A percentile compares a stretch with the other conserved stretches of the same genome.
Evolutionary conservation across 352 stramenopile species (phyloP).

Genomic region (Phytophthora boehmeriae): DNA sequence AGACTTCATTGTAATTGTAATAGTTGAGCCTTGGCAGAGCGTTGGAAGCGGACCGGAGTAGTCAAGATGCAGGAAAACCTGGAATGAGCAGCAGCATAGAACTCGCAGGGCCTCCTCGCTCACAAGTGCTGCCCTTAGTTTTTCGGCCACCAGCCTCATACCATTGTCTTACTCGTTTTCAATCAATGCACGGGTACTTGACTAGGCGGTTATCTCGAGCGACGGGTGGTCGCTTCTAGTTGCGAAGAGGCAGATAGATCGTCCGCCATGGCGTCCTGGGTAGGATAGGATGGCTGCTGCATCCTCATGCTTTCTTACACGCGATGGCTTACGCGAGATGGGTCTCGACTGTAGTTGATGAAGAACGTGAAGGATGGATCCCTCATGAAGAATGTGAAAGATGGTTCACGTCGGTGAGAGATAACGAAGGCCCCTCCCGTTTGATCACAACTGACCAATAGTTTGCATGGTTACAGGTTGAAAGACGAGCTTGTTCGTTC

Average conservation of each 20-base stretch:
- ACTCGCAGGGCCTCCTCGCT: neutral
- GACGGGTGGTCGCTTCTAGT: conserved; percentile 21
- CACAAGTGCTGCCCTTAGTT: neutral
- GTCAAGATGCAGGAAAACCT: conserved; percentile 20
- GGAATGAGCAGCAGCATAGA: conserved; percentile 36
- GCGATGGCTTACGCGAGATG: conserved; percentile 2
- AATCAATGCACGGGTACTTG: neutral
- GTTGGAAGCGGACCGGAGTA: conserved; percentile 8
- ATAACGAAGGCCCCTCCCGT: neutral
- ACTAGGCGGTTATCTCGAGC: conserved; percentile 21
- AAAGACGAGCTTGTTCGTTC: conserved; percentile 77
- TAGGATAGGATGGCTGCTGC: conserved; percentile 32
- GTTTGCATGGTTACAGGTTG: conserved; percentile 34
- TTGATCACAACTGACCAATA: neutral
- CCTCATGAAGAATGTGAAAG: conserved; percentile 76
- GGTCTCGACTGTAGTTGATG: conserved; percentile 39
- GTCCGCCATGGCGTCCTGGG: conserved; percentile 48
- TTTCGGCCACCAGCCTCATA: conserved; percentile 20
- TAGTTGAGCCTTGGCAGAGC: neutral
- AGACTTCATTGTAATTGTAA: conserved; percentile 23
- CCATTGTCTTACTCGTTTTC: too few species aligned
- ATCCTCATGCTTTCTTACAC: neutral
- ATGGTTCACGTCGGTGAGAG: conserved; percentile 64
- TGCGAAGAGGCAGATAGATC: conserved; percentile 1
- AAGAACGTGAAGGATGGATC: conserved; percentile 88